These are phyloP conservation scores for Truncatella angustata DNA, from an alignment of 2,329 filamentous ascomycete species.

Conservation along the genomic window DNA sequence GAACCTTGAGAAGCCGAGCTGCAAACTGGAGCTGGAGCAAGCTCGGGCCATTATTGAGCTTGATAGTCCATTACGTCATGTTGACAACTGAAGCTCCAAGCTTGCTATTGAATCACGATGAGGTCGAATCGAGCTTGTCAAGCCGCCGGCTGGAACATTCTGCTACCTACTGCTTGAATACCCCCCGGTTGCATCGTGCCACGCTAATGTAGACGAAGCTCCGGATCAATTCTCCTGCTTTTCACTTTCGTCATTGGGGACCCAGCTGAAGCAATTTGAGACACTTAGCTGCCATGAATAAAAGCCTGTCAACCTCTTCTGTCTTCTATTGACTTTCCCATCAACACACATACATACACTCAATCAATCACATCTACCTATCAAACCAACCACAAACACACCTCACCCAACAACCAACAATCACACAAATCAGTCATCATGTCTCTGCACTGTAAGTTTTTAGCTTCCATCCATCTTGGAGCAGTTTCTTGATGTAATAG, in stretches of 20 bases:
- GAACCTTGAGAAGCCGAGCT: too few species aligned
- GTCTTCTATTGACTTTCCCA: conserved; percentile 5
- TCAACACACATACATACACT: neutral
- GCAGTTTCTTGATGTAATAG: neutral
- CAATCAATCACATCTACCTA: neutral
- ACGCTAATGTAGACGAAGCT: neutral
- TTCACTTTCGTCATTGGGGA: conserved; percentile 9
- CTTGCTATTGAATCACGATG: conserved; percentile 2
- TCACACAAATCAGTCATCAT: conserved; percentile 37
- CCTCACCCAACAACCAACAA: too few species aligned
- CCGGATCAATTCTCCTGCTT: neutral
- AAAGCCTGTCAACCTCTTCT: conserved; percentile 2
- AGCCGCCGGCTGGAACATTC: neutral
- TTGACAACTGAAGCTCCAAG: neutral
- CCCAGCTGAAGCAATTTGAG: neutral
- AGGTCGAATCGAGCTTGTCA: too few species aligned
- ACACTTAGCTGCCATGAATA: neutral
- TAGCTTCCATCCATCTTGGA: neutral
- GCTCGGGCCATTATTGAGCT: neutral
- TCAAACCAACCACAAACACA: conserved; percentile 6
- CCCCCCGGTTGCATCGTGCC: neutral
- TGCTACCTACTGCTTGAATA: neutral
- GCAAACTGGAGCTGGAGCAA: neutral
- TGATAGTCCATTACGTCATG: conserved; percentile 12
- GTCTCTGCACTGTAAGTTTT: conserved; percentile 58